Conservation (phyloP, 805 yeast species). For the Candida nemodendra region DNA sequence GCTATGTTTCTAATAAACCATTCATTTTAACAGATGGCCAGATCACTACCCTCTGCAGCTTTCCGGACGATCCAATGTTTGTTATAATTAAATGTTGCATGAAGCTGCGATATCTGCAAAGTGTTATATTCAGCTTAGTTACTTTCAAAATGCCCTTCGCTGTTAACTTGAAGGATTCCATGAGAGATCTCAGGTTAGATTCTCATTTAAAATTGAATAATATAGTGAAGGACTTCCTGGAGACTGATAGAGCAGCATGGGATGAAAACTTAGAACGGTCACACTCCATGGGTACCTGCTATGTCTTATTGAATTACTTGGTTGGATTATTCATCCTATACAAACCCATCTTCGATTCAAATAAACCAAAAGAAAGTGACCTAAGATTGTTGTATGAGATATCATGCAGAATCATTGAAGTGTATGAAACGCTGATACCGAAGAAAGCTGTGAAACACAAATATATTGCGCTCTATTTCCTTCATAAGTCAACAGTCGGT, state of each 20-base stretch:
- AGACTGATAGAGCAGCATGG: too few relatives aligned
- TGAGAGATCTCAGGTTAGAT: too few relatives aligned
- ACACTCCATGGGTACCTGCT: too few relatives aligned
- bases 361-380: conserved; percentile 8
- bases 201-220: too few relatives aligned
- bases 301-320: too few relatives aligned
- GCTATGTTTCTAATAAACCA: conserved; percentile 45
- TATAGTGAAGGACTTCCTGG: too few relatives aligned
- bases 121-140: too few relatives aligned
- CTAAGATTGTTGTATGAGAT: conserved; percentile 12
- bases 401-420: conserved; percentile 10
- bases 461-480: conserved; percentile 16
- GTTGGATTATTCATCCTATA: conserved; percentile 17
- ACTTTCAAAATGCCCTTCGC: too few relatives aligned
- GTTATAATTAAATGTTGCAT: too few relatives aligned
- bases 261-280: too few relatives aligned
- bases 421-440: conserved; percentile 11
- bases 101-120: too few relatives aligned
- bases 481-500: conserved; percentile 18
- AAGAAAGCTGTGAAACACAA: conserved; percentile 15
- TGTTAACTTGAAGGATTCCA: too few relatives aligned
- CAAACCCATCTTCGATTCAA: conserved; percentile 12
- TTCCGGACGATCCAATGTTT: conserved; percentile 5
- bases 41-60: conserved; percentile 5
- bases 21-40: conserved; percentile 40